Conservation (phyloP, 345 rosid genomes). For the Camelina hispida region DNA sequence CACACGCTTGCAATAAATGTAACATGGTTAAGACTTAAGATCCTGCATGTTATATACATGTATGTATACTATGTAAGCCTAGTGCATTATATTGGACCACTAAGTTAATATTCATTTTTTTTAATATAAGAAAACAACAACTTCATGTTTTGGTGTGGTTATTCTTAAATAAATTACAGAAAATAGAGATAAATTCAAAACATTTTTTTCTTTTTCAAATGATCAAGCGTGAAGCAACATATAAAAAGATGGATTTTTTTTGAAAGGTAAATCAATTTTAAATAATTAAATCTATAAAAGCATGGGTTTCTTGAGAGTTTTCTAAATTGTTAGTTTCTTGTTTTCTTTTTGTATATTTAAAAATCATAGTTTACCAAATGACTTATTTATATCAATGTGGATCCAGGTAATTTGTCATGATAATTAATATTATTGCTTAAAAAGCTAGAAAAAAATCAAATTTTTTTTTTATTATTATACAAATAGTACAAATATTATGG, state of each 20-base stretch:
- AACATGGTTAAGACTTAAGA: conserved; percentile 2
- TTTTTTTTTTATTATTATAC: background rate
- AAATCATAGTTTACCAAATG: background rate
- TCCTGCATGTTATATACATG: conserved; percentile 5
- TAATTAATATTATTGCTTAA: background rate
- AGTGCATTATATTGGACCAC: conserved; percentile 20
- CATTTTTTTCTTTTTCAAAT: too few relatives aligned
- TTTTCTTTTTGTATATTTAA: background rate
- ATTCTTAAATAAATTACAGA: background rate
- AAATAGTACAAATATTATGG: background rate
- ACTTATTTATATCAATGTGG: background rate
- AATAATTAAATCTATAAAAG: too few relatives aligned
- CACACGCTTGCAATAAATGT: conserved; percentile 39
- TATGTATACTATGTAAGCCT: conserved; percentile 19
- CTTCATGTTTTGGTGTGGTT: background rate
- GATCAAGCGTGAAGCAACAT: background rate
- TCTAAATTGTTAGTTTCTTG: background rate
- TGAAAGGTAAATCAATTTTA: background rate
- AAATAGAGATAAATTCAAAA: background rate
- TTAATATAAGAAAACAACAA: too few relatives aligned
- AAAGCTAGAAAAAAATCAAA: background rate
- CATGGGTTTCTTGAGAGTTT: background rate
- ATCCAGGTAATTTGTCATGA: background rate
- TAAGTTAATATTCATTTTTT: background rate
- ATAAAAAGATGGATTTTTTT: too few relatives aligned